Percentiles rank a stretch among this genome's conserved stretches.
These are phyloP conservation scores for Eimeria acervulina DNA, from an alignment of 169 alveolate species.

Conservation along the genomic window DNA sequence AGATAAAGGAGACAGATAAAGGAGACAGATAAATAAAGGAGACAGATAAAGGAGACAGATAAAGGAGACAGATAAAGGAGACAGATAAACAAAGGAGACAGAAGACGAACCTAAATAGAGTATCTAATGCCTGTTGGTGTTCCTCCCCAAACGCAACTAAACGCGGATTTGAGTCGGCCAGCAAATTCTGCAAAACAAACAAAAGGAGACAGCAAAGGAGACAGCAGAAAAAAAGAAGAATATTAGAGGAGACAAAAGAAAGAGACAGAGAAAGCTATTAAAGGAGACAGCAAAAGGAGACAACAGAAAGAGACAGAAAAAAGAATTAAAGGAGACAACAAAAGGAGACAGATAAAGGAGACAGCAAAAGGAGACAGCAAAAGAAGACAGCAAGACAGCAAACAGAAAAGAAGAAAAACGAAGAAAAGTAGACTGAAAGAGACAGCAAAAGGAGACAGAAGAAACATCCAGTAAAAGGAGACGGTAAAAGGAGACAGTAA, in stretches of 20 bases:
- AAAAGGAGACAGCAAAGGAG: no score
- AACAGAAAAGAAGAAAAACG: background rate
- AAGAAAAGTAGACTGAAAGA: no score
- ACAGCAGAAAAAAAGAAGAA: no score
- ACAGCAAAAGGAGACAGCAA: background rate
- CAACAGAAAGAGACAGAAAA: no score
- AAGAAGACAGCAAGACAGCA: background rate
- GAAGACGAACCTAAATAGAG: slow-evolving; percentile 65
- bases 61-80: no score
- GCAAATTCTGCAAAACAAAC: background rate
- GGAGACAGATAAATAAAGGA: no score
- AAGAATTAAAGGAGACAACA: no score
- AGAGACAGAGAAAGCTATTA: no score
- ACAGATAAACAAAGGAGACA: slow-evolving; percentile 12
- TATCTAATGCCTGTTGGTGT: slow-evolving; percentile 78
- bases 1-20: no score
- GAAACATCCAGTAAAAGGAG: background rate
- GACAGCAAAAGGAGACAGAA: background rate
- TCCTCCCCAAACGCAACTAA: slow-evolving; percentile 72
- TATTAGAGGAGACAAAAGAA: no score
- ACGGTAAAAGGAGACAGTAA: background rate
- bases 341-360: no score
- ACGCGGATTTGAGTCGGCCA: slow-evolving; percentile 72
- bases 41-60: no score
- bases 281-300: background rate